Conservation (phyloP, 2,329 filamentous ascomycete genomes). For the Cadophora sp. region DNA sequence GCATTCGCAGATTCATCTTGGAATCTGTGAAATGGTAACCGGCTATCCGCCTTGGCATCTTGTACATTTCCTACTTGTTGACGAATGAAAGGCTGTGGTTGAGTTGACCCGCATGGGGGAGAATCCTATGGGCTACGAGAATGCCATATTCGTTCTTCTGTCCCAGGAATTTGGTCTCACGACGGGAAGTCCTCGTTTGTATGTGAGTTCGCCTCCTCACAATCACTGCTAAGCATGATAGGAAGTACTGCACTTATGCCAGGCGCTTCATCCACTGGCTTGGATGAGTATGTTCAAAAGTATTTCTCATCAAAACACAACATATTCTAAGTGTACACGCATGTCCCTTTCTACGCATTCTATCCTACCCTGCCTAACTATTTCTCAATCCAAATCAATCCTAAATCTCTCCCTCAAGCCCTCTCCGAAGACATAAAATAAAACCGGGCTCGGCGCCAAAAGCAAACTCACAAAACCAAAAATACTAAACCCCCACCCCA, state of each 20-base stretch:
- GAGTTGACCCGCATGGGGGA: background rate
- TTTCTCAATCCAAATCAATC: conserved; percentile 40
- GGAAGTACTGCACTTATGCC: background rate
- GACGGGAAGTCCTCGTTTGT: background rate
- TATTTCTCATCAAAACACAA: background rate
- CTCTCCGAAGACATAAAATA: conserved; percentile 56
- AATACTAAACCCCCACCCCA: conserved; percentile 57
- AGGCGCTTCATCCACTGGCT: background rate
- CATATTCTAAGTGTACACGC: background rate
- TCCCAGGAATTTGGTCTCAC: background rate
- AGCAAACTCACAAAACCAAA: conserved; percentile 53
- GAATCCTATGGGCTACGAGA: background rate
- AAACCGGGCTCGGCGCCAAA: conserved; percentile 54
- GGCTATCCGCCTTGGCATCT: background rate
- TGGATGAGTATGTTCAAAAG: background rate
- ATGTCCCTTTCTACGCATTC: background rate
- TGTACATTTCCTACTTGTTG: background rate
- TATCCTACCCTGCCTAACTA: too few species aligned
- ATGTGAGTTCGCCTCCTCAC: background rate
- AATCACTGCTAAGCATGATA: background rate
- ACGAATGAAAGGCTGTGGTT: background rate
- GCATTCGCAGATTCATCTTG: background rate
- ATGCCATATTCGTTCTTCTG: background rate
- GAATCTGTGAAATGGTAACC: background rate
- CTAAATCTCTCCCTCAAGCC: conserved; percentile 52